phyloP scores from a whole-genome alignment of 257 asterid species.

The Nicotiana paniculata region DNA sequence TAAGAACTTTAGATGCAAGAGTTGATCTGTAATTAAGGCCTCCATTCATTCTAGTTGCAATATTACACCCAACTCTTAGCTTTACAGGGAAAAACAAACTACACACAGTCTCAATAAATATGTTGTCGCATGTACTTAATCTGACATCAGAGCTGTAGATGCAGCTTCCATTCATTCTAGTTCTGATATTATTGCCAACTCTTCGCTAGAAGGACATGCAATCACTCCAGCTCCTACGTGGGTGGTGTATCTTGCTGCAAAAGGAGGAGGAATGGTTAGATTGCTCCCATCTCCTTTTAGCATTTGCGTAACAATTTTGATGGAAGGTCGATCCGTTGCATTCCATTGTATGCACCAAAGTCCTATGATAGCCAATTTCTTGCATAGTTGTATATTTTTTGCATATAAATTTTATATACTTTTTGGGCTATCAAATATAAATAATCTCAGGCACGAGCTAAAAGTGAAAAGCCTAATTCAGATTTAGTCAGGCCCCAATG shows the following conservation, averaged over 20 bases:
- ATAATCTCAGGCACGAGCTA: no score
- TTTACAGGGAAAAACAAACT: no score
- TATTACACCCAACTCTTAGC: neutral
- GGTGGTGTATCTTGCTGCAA: constrained; percentile 5
- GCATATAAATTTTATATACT: no score
- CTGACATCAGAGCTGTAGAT: neutral
- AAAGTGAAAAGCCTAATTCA: no score
- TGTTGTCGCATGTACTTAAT: no score
- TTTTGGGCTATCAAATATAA: no score
- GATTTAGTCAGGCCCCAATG: no score
- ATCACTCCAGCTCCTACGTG: neutral
- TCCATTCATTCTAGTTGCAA: neutral
- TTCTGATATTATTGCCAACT: neutral
- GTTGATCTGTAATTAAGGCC: no score
- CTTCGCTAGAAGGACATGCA: neutral
- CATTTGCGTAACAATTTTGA: constrained; percentile 27
- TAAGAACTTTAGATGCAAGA: no score
- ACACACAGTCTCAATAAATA: no score
- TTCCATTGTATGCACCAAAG: constrained; percentile 34
- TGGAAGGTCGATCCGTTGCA: constrained; percentile 27
- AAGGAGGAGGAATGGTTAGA: constrained; percentile 27
- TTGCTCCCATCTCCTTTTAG: constrained; percentile 23
- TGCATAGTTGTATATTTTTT: no score
- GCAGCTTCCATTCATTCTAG: neutral
- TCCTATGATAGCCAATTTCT: constrained; percentile 19